Percentiles rank a stretch among this genome's conserved stretches.
These are phyloP conservation scores for Tolypocladium amazonense DNA, from an alignment of 2,329 filamentous ascomycete species.

Conservation along the genomic window DNA sequence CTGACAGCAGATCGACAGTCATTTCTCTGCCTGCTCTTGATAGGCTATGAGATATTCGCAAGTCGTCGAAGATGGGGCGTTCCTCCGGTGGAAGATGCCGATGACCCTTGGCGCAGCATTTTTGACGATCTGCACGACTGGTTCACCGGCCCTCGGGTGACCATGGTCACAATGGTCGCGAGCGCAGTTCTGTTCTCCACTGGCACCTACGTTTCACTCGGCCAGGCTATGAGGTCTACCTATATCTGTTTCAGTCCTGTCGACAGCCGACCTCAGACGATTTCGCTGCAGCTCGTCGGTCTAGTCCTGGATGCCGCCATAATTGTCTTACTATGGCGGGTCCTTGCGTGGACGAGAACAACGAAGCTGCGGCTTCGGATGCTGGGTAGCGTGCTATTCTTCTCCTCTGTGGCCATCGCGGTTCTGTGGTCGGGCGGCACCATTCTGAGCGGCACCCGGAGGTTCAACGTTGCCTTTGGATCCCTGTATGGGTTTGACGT, in stretches of 20 bases:
- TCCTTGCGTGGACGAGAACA: conserved; percentile 39
- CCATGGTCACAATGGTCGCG: conserved; percentile 22
- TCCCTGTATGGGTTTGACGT: conserved; percentile 38
- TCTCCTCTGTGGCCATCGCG: conserved; percentile 27
- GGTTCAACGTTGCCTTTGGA: conserved; percentile 22
- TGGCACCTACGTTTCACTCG: conserved; percentile 29
- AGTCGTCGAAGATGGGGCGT: conserved; percentile 18
- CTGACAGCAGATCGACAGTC: conserved; percentile 20
- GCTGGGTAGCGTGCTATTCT: conserved; percentile 30
- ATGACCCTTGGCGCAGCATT: conserved; percentile 37
- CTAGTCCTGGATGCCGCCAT: conserved; percentile 36
- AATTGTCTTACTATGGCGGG: conserved; percentile 37
- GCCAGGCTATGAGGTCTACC: conserved; percentile 31
- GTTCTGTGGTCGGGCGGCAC: conserved; percentile 24
- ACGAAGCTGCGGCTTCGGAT: conserved; percentile 34
- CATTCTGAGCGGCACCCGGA: conserved; percentile 13
- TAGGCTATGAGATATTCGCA: conserved; percentile 33
- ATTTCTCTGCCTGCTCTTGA: conserved; percentile 34
- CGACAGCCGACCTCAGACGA: conserved; percentile 25
- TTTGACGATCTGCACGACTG: conserved; percentile 37
- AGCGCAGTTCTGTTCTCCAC: conserved; percentile 28
- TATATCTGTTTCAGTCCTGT: conserved; percentile 37
- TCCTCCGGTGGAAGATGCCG: conserved; percentile 20
- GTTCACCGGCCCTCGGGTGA: conserved; percentile 30
- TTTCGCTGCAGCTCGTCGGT: conserved; percentile 32